Base-by-base conservation (phyloP, 768 basidiomycete genomes). In the Porphyrellus cyaneotinctus region DNA sequence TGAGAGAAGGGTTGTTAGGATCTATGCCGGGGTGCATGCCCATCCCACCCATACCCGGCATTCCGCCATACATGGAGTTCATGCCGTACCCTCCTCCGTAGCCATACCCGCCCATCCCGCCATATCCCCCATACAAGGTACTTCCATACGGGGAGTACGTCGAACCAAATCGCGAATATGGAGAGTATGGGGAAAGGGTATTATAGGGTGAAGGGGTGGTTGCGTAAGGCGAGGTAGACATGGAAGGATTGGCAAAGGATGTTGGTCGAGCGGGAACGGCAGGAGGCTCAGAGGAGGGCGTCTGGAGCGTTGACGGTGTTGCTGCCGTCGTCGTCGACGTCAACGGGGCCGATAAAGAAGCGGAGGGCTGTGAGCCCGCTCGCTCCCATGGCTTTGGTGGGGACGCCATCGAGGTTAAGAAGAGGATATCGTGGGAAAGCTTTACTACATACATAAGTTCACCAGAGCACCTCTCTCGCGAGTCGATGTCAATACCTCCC, bases 371-470 rank as follows among this genome's bases (percentile, higher is more conserved):
- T 35, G 69, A 62, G 42, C 73, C 71, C 9, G 80, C 78, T 38
- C 83, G 80, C 69, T 94, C 91, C 91, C 91, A 94, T 59, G 91
- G 91, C 68, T 92, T 93, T 66, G 90, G 91, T 43, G 91, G 91
- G 20, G 90, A 89, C 33, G 79, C 82, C 89, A 91, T 91, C 37
- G 67, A 59, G 9, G 70, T 61, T 20, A 20, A 17, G 32, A 45
- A n/a, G 5, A 39, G 41, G 50, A 23, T 23, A 35, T 22, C 55
- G 64, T 64, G 64, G 32, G 58, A 66, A 64, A 49, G 3, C 32
- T 3, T 11, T n/a, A n/a, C n/a, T n/a, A n/a, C n/a, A n/a, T n/a
- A n/a, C n/a, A n/a, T n/a, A n/a, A n/a, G n/a, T n/a, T n/a, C n/a
- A n/a, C n/a, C n/a, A n/a, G n/a, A n/a, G n/a, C n/a, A n/a, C n/a